A percentile compares a stretch with the other conserved stretches of the same genome.
phyloP scores from a whole-genome alignment of 371 early-diverging fungal genomes.

The Rhizopus sp. region DNA sequence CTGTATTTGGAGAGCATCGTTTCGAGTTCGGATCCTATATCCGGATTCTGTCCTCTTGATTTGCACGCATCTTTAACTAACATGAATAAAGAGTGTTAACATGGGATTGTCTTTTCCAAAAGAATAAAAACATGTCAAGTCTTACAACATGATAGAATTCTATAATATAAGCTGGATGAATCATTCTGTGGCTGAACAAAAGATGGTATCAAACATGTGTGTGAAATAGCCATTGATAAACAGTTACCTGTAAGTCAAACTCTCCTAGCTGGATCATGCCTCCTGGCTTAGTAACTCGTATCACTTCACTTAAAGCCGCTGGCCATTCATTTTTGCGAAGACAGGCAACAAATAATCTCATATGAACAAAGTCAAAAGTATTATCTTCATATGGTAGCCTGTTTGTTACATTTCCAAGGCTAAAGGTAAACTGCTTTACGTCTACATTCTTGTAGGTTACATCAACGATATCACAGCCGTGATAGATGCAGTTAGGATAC shows the following conservation, averaged over 20 bases:
- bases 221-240: too few species aligned
- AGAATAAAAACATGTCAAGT: background rate
- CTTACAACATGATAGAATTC: background rate
- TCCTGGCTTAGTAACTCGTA: conserved; percentile 54
- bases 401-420: conserved; percentile 27
- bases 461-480: conserved; percentile 31
- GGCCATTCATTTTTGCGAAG: conserved; percentile 41
- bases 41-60: background rate
- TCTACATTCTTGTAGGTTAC: conserved; percentile 6
- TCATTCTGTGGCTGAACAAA: background rate
- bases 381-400: conserved; percentile 18
- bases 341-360: conserved; percentile 45
- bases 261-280: conserved; percentile 49
- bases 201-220: too few species aligned
- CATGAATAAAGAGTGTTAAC: too few species aligned
- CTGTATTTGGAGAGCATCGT: background rate
- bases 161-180: background rate
- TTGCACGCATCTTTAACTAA: background rate
- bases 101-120: too few species aligned
- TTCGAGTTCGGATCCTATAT: background rate
- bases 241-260: conserved; percentile 5
- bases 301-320: conserved; percentile 30
- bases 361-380: conserved; percentile 38
- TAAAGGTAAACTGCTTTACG: conserved; percentile 15
- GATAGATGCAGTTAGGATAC: conserved; percentile 33